phyloP scores from a whole-genome alignment of 129 eudicot genomes.

The Flaveria brownii region DNA sequence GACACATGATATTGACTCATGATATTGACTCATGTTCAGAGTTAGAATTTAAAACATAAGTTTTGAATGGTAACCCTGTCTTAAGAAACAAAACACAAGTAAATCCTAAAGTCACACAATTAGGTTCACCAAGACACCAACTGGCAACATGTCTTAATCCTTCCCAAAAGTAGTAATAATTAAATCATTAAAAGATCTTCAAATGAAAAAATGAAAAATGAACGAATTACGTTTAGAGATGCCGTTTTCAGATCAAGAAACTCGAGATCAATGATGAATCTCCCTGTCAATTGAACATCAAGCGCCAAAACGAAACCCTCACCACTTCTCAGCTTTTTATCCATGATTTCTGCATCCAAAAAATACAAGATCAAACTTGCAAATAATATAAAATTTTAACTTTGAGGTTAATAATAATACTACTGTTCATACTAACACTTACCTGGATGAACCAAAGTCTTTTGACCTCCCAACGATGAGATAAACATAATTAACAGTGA shows the following conservation, averaged over 20 bases:
- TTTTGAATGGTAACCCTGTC: background rate
- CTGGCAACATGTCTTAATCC: slow-evolving; percentile 1
- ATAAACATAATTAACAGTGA: too few species aligned
- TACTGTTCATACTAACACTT: background rate
- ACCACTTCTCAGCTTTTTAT: slow-evolving; percentile 62
- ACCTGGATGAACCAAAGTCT: slow-evolving; percentile 89
- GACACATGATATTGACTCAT: slow-evolving; percentile 22
- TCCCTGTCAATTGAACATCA: slow-evolving; percentile 76
- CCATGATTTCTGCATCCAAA: slow-evolving; percentile 63
- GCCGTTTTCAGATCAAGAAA: slow-evolving; percentile 77
- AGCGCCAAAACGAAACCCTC: slow-evolving; percentile 84
- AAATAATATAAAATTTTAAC: background rate
- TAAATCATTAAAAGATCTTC: background rate
- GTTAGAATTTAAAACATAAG: background rate
- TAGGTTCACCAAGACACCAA: slow-evolving; percentile 30
- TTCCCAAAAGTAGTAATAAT: slow-evolving; percentile 1
- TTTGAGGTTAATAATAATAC: background rate
- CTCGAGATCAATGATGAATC: slow-evolving; percentile 88
- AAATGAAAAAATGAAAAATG: background rate
- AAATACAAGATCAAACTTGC: background rate
- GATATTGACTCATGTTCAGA: slow-evolving; percentile 19
- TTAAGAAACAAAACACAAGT: slow-evolving; percentile 14
- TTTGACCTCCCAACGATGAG: slow-evolving; percentile 66
- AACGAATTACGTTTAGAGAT: slow-evolving; percentile 52
- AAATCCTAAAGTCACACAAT: slow-evolving; percentile 22